phyloP scores from a whole-genome alignment of 148 eudicot species.

The Dianthus caryophyllus region DNA sequence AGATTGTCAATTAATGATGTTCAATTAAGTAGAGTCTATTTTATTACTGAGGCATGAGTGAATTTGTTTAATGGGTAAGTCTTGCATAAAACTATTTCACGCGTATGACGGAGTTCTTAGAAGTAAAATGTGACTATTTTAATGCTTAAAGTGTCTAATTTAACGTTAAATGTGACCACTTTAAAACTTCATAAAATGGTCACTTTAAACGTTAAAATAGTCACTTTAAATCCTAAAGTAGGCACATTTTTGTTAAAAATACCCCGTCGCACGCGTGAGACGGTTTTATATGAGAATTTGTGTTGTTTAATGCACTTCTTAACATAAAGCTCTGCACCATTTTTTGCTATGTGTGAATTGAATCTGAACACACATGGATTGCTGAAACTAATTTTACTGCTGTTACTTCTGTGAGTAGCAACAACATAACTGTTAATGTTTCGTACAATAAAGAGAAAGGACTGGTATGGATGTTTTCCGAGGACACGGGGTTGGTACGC shows the following conservation, averaged over 20 bases:
- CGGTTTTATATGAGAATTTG: no score
- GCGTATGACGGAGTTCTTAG: no score
- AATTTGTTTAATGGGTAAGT: no score
- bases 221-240: no score
- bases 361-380: not conserved
- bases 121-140: no score
- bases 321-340: not conserved
- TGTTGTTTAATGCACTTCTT: not conserved
- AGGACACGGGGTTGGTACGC: not conserved
- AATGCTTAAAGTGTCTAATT: no score
- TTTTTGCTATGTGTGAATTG: not conserved
- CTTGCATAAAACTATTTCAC: no score
- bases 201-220: no score
- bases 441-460: not conserved
- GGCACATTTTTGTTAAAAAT: no score
- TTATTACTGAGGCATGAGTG: not conserved
- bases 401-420: not conserved
- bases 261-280: no score
- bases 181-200: no score
- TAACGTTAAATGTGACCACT: no score
- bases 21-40: not conserved
- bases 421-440: not conserved
- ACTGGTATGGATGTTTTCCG: not conserved
- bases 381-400: constrained; percentile 1
- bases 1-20: not conserved